phyloP scores from a whole-genome alignment of 192 early-diverging fungal genomes.

The Coemansia sp. region DNA sequence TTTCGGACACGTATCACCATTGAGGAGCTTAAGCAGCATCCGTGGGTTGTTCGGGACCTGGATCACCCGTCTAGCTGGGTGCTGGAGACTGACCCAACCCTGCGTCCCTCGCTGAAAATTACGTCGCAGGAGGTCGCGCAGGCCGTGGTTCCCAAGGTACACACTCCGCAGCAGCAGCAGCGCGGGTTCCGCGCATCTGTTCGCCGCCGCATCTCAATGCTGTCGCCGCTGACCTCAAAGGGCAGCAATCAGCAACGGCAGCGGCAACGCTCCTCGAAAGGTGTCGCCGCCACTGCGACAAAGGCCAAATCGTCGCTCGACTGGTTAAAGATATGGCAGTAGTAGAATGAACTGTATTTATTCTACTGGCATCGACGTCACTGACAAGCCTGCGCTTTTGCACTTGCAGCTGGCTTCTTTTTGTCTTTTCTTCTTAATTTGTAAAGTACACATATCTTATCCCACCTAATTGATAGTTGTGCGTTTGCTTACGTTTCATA shows the following conservation, averaged over 20 bases:
- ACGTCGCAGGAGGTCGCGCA: conserved; percentile 75
- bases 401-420: no score
- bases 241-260: conserved; percentile 2
- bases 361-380: neutral
- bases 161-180: no score
- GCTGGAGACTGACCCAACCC: conserved; percentile 68
- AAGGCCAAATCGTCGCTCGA: conserved; percentile 50
- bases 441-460: no score
- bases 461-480: no score
- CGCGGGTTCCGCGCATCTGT: conserved; percentile 44
- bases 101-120: conserved; percentile 66
- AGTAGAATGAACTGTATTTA: neutral
- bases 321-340: conserved; percentile 50
- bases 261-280: neutral
- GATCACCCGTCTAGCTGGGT: conserved; percentile 66
- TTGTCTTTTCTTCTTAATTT: no score
- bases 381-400: no score
- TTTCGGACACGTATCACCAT: conserved; percentile 77
- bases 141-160: conserved; percentile 48
- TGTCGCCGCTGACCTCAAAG: conserved; percentile 17
- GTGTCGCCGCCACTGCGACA: conserved; percentile 6
- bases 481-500: no score
- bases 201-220: conserved; percentile 44
- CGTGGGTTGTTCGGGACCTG: conserved; percentile 81
- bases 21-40: conserved; percentile 85